Evolutionary conservation across 345 rosid genomes (phyloP).

Genomic region (Lenwebbia sp.): DNA sequence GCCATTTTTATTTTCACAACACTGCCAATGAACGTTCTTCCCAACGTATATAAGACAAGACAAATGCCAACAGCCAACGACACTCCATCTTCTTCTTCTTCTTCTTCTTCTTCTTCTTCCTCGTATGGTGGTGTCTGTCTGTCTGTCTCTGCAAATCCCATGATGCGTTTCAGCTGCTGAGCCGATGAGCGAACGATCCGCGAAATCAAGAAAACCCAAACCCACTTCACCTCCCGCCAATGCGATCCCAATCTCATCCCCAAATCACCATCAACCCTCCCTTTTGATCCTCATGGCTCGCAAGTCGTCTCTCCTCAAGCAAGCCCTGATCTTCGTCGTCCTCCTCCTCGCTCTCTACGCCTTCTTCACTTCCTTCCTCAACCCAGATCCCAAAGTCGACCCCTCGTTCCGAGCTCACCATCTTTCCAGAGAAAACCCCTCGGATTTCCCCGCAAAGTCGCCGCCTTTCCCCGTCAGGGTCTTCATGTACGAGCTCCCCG

Average conservation of each 20-base stretch:
- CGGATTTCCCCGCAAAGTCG: no score
- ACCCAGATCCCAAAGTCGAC: conserved; percentile 14
- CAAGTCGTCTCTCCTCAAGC: conserved; percentile 65
- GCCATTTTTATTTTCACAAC: background rate
- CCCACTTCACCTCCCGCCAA: background rate
- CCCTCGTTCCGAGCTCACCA: conserved; percentile 9
- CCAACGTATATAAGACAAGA: background rate
- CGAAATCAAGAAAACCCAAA: background rate
- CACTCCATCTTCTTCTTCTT: background rate
- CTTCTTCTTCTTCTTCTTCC: background rate
- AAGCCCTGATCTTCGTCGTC: conserved; percentile 27
- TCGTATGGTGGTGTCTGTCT: background rate
- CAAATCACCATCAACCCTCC: background rate
- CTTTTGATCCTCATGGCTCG: conserved; percentile 41
- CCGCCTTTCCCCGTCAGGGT: conserved; percentile 20
- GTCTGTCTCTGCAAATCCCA: background rate
- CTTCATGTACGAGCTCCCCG: conserved; percentile 83
- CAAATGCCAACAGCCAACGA: background rate
- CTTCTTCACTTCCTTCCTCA: conserved; percentile 51
- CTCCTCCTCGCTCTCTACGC: conserved; percentile 53
- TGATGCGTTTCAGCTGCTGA: background rate
- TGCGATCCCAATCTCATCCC: background rate
- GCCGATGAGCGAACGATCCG: conserved; percentile 9
- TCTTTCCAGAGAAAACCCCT: background rate
- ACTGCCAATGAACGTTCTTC: background rate